phyloP scores from a whole-genome alignment of 2,329 filamentous ascomycete genomes.

The Apiospora phragmitis region DNA sequence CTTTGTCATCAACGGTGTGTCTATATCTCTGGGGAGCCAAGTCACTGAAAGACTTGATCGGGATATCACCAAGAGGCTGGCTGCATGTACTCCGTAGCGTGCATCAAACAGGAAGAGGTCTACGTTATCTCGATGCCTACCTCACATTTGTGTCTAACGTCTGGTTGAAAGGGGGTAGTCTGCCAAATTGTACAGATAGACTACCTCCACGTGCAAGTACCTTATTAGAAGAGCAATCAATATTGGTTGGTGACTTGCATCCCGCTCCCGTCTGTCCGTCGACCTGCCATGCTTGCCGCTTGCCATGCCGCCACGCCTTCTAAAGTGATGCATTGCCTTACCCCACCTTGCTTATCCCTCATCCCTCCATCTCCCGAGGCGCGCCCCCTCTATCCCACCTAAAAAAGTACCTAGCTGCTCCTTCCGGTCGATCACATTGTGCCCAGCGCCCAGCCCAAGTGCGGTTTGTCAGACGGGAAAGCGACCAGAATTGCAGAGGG shows the following conservation, averaged over 20 bases:
- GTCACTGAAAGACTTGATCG: not conserved
- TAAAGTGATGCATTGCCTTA: not conserved
- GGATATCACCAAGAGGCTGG: not conserved
- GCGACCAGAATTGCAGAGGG: not conserved
- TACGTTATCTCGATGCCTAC: not conserved
- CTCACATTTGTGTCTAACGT: not conserved
- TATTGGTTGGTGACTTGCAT: not conserved
- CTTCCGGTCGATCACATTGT: constrained; percentile 7
- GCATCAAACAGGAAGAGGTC: not conserved
- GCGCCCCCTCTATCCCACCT: not conserved
- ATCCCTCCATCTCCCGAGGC: not conserved
- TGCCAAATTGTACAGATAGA: no score
- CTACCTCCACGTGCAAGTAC: no score
- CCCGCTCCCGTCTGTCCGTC: not conserved
- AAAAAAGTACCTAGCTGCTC: not conserved
- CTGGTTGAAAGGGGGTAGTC: not conserved
- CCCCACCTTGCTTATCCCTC: constrained; percentile 6
- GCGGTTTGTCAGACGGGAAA: constrained; percentile 3
- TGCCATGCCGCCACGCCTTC: not conserved
- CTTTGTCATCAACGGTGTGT: not conserved
- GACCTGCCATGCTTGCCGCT: not conserved
- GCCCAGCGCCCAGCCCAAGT: not conserved
- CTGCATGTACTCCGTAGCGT: not conserved
- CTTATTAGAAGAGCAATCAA: not conserved
- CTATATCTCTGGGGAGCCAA: not conserved